Evolutionary conservation across 2,329 filamentous ascomycete genomes (phyloP).

Genomic region (Coleophoma crateriformis): DNA sequence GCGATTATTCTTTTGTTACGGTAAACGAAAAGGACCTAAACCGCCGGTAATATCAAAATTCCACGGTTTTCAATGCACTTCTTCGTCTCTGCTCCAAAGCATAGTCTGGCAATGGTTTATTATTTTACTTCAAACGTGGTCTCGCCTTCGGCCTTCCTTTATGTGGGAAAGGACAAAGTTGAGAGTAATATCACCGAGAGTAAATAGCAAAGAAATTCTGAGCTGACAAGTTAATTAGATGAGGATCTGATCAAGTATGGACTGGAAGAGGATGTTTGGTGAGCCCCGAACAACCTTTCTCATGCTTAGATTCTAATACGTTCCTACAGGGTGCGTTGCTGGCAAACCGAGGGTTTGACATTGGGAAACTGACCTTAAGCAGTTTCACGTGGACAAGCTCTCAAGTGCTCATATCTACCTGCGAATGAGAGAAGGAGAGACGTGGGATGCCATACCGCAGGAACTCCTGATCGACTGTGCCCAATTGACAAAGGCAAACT

Average conservation of each 20-base stretch:
- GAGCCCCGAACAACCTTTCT: constrained; percentile 22
- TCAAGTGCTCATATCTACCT: constrained; percentile 97
- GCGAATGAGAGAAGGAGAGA: constrained; percentile 69
- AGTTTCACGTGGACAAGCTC: constrained; percentile 98
- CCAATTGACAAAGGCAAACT: constrained; percentile 98
- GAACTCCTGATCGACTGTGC: constrained; percentile 79
- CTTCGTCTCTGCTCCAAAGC: too few relatives aligned
- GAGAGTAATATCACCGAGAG: constrained; percentile 61
- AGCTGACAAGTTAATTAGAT: constrained; percentile 48
- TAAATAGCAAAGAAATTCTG: constrained; percentile 2
- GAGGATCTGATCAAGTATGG: constrained; percentile 94
- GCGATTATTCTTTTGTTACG: constrained; percentile 12
- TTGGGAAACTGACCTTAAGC: constrained; percentile 6
- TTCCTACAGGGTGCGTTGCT: neutral
- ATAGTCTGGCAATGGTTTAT: constrained; percentile 67
- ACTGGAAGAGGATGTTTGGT: constrained; percentile 95
- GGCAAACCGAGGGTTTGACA: neutral
- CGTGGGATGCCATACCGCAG: constrained; percentile 77
- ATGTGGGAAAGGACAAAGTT: constrained; percentile 98
- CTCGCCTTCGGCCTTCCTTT: constrained; percentile 78
- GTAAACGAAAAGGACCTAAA: constrained; percentile 10
- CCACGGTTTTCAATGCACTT: too few relatives aligned
- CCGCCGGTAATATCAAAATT: constrained; percentile 24
- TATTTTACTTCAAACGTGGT: constrained; percentile 90
- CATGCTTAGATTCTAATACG: constrained; percentile 2